Base-by-base conservation (phyloP, 2,329 filamentous ascomycete species). In the Scedosporium dehoogii region DNA sequence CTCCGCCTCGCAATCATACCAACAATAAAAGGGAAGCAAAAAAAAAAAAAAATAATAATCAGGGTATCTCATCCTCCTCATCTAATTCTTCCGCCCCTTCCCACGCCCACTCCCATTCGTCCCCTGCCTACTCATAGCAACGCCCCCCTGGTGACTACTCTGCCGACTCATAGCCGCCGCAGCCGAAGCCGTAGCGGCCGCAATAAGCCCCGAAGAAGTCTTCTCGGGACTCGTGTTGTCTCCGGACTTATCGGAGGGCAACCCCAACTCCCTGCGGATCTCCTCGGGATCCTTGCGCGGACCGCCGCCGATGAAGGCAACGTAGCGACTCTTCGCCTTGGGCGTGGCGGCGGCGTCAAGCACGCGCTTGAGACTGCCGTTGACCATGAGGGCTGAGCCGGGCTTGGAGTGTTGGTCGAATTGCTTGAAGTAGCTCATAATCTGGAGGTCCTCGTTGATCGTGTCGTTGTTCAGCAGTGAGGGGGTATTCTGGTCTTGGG, bases 351-450 rank as follows among this genome's bases (percentile, higher is more conserved):
- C 81, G 33, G 79, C 77, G 68, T 85, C 80, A n/a, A 86, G 77
- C 7, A 85, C 73, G 65, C 76, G 80, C 60, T 82, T 80, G 62
- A 82, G 76, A 29, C 82, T 81, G 63, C 79, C 80, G 51, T 78
- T 75, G 4, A 76, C 74, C 63, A 84, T 80, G n/a, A 86, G 76
- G 62, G 84, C 83, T 38, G 82, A 77, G 2, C 83, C 83, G 2
- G 76, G 74, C 64, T 81, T 82, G 68, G 84, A 77, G 4, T 73
- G 73, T 62, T 76, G 74, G 68, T 83, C 80, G 66, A 85, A 86
- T 66, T 81, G 79, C 69, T 80, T 80, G 67, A 83, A 80, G 64
- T 81, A 78, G 42, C 80, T 80, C 75, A 88, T 84, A 58, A 87
- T 79, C 9, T 79, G 76, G 29, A 86, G 71, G 60, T 86, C 85